Base-by-base conservation (phyloP, 2,329 filamentous ascomycete genomes). In the Elsinoe batatas region DNA sequence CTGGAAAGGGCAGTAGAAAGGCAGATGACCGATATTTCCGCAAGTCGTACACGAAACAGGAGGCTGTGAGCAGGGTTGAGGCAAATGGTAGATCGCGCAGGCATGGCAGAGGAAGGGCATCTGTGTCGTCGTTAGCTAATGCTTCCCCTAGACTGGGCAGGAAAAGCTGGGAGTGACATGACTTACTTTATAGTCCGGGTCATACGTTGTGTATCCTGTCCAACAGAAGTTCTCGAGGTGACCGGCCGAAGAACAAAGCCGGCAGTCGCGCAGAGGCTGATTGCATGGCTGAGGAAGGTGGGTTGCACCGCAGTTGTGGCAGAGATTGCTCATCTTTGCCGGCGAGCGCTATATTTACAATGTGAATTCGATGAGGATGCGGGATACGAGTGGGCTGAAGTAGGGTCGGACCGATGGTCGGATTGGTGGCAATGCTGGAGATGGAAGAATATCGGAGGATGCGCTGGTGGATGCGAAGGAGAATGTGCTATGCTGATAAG, bases 211-310 rank as follows among this genome's bases (percentile, higher is more conserved):
- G 12, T 56, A 33, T 5, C 58, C 58, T 1, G 3, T 17, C 26
- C 56, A 53, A 22, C 58, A 59, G 38, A 59, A 59, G 32, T 58
- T 58, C 50, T 54, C 56, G 18, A 54, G 33, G 26, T 59, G 58
- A 10, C 58, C 58, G 8, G 54, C 32, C 1, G 18, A 20, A 10
- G 54, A 18, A 37, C 58, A 57, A 15, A 54, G 51, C 5, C 15
- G 5, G 37, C 58, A 59, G 12, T 18, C 13, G 46, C 13, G 30
- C 36, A 17, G 6, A 43, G 58, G 37, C 15, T 18, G 2, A 15
- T 38, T 17, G 58, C 30, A 44, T 26, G 55, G 18, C 17, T 38
- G 3, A 26, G 35, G 32, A 3, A 38, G 43, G 36, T 40, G 44
- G 46, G 56, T 51, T 10, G 13, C 8, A 20, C 49, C 53, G 13